These are phyloP conservation scores for Ogataea kodamae DNA, from an alignment of 805 yeast genomes.

Conservation along the genomic window DNA sequence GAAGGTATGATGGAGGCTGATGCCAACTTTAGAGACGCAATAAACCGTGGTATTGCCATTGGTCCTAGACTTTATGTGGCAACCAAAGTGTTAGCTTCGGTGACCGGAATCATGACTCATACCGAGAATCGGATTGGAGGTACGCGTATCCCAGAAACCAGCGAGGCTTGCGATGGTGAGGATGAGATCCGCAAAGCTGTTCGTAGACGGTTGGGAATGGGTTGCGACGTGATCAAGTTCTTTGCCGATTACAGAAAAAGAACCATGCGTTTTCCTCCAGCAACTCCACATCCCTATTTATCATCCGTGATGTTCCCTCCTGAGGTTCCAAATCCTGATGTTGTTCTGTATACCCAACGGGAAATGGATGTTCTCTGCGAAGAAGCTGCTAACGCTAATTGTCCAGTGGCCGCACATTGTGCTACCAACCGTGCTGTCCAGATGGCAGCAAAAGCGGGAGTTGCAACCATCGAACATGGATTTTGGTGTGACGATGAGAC, in stretches of 20 bases:
- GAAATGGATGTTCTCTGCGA: conserved; percentile 28
- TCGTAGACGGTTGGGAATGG: conserved; percentile 26
- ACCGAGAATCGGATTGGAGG: conserved; percentile 28
- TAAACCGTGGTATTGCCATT: conserved; percentile 25
- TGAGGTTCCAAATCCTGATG: conserved; percentile 27
- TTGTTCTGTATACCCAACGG: conserved; percentile 25
- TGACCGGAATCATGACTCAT: conserved; percentile 23
- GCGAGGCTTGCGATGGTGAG: conserved; percentile 30
- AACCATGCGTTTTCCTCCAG: conserved; percentile 29
- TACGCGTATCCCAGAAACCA: conserved; percentile 20
- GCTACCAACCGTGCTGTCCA: conserved; percentile 25
- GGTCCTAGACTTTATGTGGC: conserved; percentile 31
- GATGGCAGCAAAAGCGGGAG: conserved; percentile 31
- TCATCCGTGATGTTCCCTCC: conserved; percentile 29
- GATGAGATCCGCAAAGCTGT: conserved; percentile 27
- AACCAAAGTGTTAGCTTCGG: conserved; percentile 25
- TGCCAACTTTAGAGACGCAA: conserved; percentile 28
- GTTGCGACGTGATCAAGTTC: conserved; percentile 29
- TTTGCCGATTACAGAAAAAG: conserved; percentile 29
- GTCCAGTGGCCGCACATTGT: conserved; percentile 31
- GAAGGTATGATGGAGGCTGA: conserved; percentile 30
- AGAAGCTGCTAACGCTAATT: conserved; percentile 25
- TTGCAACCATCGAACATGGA: conserved; percentile 26
- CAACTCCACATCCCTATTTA: conserved; percentile 26
- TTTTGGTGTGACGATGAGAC: conserved; percentile 26